Base-by-base conservation (phyloP, 2,329 filamentous ascomycete genomes). In the Trichophyton schoenleinii region DNA sequence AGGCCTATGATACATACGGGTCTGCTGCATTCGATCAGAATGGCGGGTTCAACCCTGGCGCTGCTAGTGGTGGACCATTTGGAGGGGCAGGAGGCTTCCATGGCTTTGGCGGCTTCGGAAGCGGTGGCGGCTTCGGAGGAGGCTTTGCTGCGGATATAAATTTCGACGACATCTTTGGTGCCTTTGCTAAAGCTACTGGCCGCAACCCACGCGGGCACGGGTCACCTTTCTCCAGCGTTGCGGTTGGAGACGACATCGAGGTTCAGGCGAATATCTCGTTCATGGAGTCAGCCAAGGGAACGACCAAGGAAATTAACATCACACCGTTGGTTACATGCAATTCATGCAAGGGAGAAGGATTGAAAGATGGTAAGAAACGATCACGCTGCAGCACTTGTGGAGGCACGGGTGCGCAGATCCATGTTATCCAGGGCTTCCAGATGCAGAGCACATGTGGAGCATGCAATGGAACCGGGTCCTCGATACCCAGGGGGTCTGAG, bases 241-340 rank as follows among this genome's bases (percentile, higher is more conserved):
- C 95, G 67, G 87, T 96, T n/a, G 94, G 94, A 63, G 91, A 97
- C 65, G 91, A 95, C 72, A 96, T 99, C 69, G 92, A 97, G 73
- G 88, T 96, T 25, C 90, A 96, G 74, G 86, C 89, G 58, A 94
- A 84, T 72, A 92, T 99, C 67, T 91, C 88, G 0, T 99, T 99
- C 74, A 88, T 94, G 85, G 94, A 99, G 71, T 90, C 94, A 5
- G 94, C 94, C 8, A 96, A 95, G 75, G 94, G 94, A 41, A 87
- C 87, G 6, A 86, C 80, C 70, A 95, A 96, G 76, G 87, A 91
- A n/a, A 89, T 99, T 62, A 84, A 81, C 66, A 88, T 96, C 67
- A 89, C 87, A 7, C 92, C 94, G 0, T 77, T 95, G 67, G 84
- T 87, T 20, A 79, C 87, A 63, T 99, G 94, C 71, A 84, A 84